These are phyloP conservation scores for Aphanomyces stellatus DNA, from an alignment of 352 stramenopile genomes.

Conservation along the genomic window DNA sequence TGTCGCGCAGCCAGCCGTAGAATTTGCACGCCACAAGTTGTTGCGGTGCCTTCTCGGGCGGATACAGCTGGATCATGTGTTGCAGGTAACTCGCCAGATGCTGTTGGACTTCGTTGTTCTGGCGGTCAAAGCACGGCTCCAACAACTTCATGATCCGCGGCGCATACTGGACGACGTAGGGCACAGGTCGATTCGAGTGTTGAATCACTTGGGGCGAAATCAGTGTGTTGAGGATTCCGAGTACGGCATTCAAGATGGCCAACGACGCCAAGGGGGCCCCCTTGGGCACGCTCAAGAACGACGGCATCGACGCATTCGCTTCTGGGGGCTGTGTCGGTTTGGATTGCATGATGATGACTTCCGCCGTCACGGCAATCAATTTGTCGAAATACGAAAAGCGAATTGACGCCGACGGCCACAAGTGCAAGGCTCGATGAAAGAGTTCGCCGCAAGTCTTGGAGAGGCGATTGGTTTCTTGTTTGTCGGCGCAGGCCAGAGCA, in stretches of 20 bases:
- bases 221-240: constrained; percentile 81
- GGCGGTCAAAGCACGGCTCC: constrained; percentile 80
- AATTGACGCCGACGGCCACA: constrained; percentile 81
- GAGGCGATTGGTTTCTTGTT: constrained; percentile 78
- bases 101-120: constrained; percentile 69
- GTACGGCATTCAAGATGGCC: constrained; percentile 79
- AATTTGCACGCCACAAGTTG: constrained; percentile 78
- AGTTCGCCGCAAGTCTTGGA: constrained; percentile 84
- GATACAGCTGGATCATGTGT: constrained; percentile 75
- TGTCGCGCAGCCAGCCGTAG: constrained; percentile 82
- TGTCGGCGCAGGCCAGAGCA: constrained; percentile 80
- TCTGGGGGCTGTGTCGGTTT: constrained; percentile 27
- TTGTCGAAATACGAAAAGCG: constrained; percentile 89
- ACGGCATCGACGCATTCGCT: constrained; percentile 44
- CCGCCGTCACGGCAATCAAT: constrained; percentile 81
- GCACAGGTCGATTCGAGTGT: constrained; percentile 58
- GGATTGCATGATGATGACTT: constrained; percentile 64
- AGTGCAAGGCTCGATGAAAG: constrained; percentile 75
- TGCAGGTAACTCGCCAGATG: constrained; percentile 58
- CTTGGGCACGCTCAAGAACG: constrained; percentile 75
- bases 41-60: constrained; percentile 50
- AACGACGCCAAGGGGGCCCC: constrained; percentile 72
- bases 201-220: constrained; percentile 64
- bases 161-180: constrained; percentile 83
- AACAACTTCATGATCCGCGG: constrained; percentile 84